Evolutionary conservation across 75 land plant genomes (phyloP).

Genomic region (Gnetum montanum): DNA sequence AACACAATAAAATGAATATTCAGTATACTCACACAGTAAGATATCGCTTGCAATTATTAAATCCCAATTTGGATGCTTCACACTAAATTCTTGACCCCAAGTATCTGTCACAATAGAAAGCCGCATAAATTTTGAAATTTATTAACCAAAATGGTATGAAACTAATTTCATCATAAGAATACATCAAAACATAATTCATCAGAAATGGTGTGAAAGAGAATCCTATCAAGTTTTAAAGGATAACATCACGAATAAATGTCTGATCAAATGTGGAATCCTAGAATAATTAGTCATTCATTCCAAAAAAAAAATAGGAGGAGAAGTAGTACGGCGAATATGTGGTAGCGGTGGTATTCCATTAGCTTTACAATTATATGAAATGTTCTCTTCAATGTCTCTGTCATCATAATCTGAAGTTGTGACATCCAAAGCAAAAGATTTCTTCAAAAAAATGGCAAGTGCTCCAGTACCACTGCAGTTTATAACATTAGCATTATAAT

Average conservation of each 20-base stretch:
- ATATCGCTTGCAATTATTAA: slow-evolving; percentile 94
- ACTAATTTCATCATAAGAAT: no score
- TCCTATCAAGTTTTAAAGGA: neutral
- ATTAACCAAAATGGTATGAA: no score
- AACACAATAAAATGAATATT: no score
- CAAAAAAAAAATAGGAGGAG: neutral
- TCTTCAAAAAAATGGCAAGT: slow-evolving; percentile 75
- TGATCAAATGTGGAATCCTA: neutral
- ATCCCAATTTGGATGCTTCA: slow-evolving; percentile 62
- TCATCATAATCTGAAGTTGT: slow-evolving; percentile 97
- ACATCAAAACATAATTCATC: no score
- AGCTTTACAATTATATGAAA: slow-evolving; percentile 65
- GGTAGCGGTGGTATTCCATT: slow-evolving; percentile 70
- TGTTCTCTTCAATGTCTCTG: slow-evolving; percentile 82
- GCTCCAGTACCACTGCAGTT: slow-evolving; percentile 94
- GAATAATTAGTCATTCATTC: neutral
- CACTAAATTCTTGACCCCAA: slow-evolving; percentile 91
- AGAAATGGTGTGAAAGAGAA: no score
- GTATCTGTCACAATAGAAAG: slow-evolving; percentile 61
- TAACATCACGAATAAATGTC: no score
- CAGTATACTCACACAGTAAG: slow-evolving; percentile 65
- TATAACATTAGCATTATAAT: no score
- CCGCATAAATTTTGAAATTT: no score
- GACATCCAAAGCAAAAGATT: slow-evolving; percentile 55
- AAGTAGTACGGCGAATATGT: slow-evolving; percentile 73